Base-by-base conservation (phyloP, 2,329 filamentous ascomycete genomes). In the Diatrype stigma region DNA sequence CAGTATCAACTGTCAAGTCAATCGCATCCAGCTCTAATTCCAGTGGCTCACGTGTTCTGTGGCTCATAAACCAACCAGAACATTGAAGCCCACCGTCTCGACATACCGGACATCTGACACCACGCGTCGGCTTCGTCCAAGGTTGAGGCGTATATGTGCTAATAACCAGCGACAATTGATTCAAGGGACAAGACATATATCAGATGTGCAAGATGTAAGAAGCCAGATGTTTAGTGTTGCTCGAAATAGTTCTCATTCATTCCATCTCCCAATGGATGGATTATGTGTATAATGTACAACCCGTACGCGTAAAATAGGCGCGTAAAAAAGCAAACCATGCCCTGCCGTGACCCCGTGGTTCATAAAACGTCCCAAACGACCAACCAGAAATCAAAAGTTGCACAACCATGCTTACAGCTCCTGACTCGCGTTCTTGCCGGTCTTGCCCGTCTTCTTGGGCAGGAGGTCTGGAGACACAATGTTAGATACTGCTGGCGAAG, bases 361-460 rank as follows among this genome's bases (percentile, higher is more conserved):
- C 85, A 86, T 90, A 83, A 86, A 85, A 84, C 81, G 57, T 67
- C 85, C 78, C 73, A 82, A 81, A 77, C 78, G 77, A 74, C 75
- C 79, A 78, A 80, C 75, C 78, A 75, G 75, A 78, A 77, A 84
- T 77, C 76, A 78, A 73, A 78, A 74, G 73, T 78, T 74, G 61
- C 64, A 64, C 70, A 56, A 53, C 67, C 58, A 58, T 63, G 66
- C 78, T 82, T 90, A 97, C 79, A 97, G 82, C 82, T 96, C 92
- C 79, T 96, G 91, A 80, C 90, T 96, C 66, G 85, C 81, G 72
- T 85, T 87, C 86, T 96, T 96, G 78, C 89, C 89, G 72, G 82
- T 81, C 89, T 97, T 96, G 73, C 86, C 82, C 52, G 94, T 96
- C 90, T 97, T 97, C 91, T 99, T 97, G 71, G 94, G 94, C 62